Conservation (phyloP, 23 red algal species). For the Gracilaria gracilis region DNA sequence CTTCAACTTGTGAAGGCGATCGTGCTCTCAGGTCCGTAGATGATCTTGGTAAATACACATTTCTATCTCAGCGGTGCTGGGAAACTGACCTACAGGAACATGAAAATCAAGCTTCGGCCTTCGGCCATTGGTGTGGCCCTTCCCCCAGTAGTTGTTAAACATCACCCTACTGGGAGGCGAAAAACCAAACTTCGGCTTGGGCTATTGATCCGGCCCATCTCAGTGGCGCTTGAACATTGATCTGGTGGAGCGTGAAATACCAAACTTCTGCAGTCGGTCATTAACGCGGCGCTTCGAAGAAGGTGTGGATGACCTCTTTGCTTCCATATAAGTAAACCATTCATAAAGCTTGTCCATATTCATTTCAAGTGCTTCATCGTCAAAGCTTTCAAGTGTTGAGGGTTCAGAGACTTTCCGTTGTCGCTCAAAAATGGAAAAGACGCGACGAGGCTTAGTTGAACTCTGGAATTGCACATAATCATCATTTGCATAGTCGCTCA, state of each 20-base stretch:
- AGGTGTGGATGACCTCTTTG: not conserved
- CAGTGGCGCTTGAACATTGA: not conserved
- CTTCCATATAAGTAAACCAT: not conserved
- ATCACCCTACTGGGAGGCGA: too few species aligned
- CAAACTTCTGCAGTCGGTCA: not conserved
- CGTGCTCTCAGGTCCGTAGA: not conserved
- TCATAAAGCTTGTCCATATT: conserved; percentile 2
- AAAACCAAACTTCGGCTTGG: too few species aligned
- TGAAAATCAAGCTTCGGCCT: not conserved
- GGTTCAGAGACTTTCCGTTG: not conserved
- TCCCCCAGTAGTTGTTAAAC: too few species aligned
- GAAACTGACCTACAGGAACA: not conserved
- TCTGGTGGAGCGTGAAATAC: not conserved
- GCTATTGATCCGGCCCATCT: too few species aligned
- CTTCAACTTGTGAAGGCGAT: not conserved
- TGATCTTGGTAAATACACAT: not conserved
- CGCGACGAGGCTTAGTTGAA: not conserved
- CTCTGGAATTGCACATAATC: conserved; percentile 10
- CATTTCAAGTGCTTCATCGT: not conserved
- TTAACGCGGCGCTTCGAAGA: not conserved
- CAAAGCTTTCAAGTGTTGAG: not conserved
- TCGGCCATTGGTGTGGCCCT: not conserved
- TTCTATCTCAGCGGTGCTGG: not conserved
- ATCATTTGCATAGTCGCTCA: not conserved
- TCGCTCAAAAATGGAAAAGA: conserved; percentile 11